These are phyloP conservation scores for Chlamydomonas sp. DNA, from an alignment of 139 green algal species.

Conservation along the genomic window DNA sequence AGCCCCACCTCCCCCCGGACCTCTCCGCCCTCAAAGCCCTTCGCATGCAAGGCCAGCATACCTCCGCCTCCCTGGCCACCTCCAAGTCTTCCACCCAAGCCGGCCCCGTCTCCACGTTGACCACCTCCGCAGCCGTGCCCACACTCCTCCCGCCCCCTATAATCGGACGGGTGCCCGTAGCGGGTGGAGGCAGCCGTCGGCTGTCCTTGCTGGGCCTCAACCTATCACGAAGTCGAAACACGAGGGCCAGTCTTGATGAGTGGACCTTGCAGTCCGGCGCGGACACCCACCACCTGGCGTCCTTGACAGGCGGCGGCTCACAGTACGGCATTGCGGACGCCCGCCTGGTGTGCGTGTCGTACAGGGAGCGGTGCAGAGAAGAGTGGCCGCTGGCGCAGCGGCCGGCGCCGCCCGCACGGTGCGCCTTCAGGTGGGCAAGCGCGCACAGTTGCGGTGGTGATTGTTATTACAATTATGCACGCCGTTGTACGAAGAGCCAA, in stretches of 20 bases:
- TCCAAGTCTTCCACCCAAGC: no score
- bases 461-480: no score
- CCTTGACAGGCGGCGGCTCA: background rate
- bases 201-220: slow-evolving; percentile 5
- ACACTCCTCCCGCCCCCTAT: background rate
- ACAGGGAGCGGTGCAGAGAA: slow-evolving; percentile 22
- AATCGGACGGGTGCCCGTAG: background rate
- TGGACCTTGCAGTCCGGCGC: background rate
- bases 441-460: no score
- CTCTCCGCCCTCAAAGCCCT: no score
- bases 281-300: background rate
- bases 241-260: background rate
- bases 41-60: no score
- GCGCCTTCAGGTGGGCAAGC: slow-evolving; percentile 12
- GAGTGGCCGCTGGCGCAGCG: slow-evolving; percentile 25
- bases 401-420: slow-evolving; percentile 26
- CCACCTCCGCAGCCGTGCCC: background rate
- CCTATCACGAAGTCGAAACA: background rate
- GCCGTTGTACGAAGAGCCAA: background rate
- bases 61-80: background rate
- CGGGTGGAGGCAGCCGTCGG: background rate
- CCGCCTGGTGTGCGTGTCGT: background rate
- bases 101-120: background rate
- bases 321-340: background rate
- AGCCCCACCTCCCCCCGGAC: no score